Conservation (phyloP, 257 asterid genomes). For the Verbena officinalis region DNA sequence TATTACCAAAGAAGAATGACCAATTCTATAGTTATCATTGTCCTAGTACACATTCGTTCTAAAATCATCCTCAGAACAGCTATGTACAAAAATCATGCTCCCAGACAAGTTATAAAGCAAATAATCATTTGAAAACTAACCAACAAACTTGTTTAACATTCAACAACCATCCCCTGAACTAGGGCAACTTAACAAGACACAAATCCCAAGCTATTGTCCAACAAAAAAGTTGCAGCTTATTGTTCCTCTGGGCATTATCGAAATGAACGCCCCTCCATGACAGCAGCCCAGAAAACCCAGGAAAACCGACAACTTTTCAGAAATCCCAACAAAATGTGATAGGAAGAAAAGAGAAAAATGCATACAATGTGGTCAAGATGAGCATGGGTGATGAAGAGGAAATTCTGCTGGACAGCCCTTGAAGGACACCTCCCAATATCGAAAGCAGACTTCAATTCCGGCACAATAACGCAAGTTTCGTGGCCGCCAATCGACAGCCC, state of each 20-base stretch:
- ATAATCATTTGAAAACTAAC: not conserved
- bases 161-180: not conserved
- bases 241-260: not conserved
- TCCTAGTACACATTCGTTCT: conserved; percentile 8
- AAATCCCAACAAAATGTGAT: not conserved
- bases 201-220: not conserved
- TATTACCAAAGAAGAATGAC: not conserved
- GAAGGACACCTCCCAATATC: conserved; percentile 97
- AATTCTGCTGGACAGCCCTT: conserved; percentile 85
- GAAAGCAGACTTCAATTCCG: conserved; percentile 87
- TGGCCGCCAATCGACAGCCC: conserved; percentile 93
- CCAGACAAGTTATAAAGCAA: not conserved
- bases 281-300: not conserved
- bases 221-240: not conserved
- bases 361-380: conserved; percentile 98
- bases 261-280: not conserved
- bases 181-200: conserved; percentile 11
- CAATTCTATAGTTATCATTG: not conserved
- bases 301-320: not conserved
- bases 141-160: conserved; percentile 12
- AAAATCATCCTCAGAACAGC: conserved; percentile 1
- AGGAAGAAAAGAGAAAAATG: not conserved
- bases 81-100: not conserved
- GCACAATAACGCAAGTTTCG: conserved; percentile 91
- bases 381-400: conserved; percentile 93